These are phyloP conservation scores for Cucurbitaria berberidis DNA, from an alignment of 2,329 filamentous ascomycete genomes.

Conservation along the genomic window DNA sequence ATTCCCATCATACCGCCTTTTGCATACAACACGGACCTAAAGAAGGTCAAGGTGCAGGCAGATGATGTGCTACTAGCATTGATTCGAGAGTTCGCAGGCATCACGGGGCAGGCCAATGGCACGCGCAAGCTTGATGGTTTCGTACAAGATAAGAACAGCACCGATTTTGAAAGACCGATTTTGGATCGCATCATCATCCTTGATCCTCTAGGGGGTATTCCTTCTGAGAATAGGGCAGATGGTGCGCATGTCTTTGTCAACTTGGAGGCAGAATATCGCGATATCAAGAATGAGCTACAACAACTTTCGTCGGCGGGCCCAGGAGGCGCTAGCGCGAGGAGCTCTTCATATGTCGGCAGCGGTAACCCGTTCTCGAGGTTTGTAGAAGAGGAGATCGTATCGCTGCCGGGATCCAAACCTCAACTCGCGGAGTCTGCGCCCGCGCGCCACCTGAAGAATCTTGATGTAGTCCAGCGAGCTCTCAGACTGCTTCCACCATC, in stretches of 20 bases:
- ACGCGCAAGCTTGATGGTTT: conserved; percentile 12
- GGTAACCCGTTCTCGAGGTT: conserved; percentile 57
- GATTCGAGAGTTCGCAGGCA: conserved; percentile 74
- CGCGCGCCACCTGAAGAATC: conserved; percentile 68
- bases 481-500: conserved; percentile 79
- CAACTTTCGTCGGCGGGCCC: conserved; percentile 25
- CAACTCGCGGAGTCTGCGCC: conserved; percentile 25
- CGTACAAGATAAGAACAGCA: conserved; percentile 36
- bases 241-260: conserved; percentile 87
- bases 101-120: conserved; percentile 51
- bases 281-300: conserved; percentile 68
- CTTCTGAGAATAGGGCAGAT: conserved; percentile 65
- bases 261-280: conserved; percentile 83
- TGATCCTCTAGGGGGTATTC: conserved; percentile 85
- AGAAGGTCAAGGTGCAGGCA: conserved; percentile 56
- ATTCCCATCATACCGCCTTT: conserved; percentile 73
- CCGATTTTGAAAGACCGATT: conserved; percentile 43
- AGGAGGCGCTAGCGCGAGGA: conserved; percentile 9
- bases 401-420: conserved; percentile 19
- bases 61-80: conserved; percentile 77
- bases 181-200: conserved; percentile 89
- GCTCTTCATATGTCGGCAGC: conserved; percentile 24
- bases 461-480: conserved; percentile 72
- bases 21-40: conserved; percentile 61
- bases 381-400: conserved; percentile 36